phyloP scores from a whole-genome alignment of 805 yeast species.

The Candida vaughaniae region DNA sequence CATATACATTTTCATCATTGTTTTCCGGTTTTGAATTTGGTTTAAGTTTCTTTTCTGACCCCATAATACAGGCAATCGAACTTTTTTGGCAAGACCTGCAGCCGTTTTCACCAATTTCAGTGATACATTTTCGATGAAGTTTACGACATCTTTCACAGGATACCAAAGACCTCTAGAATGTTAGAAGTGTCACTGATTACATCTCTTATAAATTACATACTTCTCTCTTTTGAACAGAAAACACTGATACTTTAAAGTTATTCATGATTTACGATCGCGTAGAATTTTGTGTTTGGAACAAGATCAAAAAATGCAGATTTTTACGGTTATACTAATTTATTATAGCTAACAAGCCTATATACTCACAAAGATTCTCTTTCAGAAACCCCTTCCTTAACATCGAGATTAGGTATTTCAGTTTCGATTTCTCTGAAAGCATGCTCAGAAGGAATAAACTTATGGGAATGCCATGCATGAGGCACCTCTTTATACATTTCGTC shows the following conservation, averaged over 20 bases:
- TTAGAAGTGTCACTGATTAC: neutral
- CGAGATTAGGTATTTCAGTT: slow-evolving; percentile 22
- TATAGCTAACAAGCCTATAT: too few relatives aligned
- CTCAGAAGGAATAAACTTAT: slow-evolving; percentile 22
- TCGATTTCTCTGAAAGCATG: slow-evolving; percentile 5
- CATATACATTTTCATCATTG: slow-evolving; percentile 22
- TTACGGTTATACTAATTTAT: too few relatives aligned
- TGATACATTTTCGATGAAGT: slow-evolving; percentile 14
- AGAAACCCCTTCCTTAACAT: slow-evolving; percentile 26
- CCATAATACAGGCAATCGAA: slow-evolving; percentile 1
- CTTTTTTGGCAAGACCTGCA: slow-evolving; percentile 16
- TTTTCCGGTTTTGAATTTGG: slow-evolving; percentile 4
- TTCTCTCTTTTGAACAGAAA: slow-evolving; percentile 1
- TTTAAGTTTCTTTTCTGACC: slow-evolving; percentile 3
- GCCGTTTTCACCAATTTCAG: slow-evolving; percentile 1
- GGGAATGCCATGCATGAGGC: slow-evolving; percentile 33
- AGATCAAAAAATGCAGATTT: too few relatives aligned
- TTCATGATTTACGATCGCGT: neutral
- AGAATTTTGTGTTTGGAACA: too few relatives aligned
- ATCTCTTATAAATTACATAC: slow-evolving; percentile 2
- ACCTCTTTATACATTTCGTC: slow-evolving; percentile 39
- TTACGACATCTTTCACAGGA: slow-evolving; percentile 25
- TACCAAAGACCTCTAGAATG: slow-evolving; percentile 11
- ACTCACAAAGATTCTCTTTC: slow-evolving; percentile 15
- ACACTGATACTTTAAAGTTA: slow-evolving; percentile 3